Evolutionary conservation across 2,329 filamentous ascomycete species (phyloP), one percentile per base, ranked within the genome.

Genomic region (Hypoxylon sp.): DNA sequence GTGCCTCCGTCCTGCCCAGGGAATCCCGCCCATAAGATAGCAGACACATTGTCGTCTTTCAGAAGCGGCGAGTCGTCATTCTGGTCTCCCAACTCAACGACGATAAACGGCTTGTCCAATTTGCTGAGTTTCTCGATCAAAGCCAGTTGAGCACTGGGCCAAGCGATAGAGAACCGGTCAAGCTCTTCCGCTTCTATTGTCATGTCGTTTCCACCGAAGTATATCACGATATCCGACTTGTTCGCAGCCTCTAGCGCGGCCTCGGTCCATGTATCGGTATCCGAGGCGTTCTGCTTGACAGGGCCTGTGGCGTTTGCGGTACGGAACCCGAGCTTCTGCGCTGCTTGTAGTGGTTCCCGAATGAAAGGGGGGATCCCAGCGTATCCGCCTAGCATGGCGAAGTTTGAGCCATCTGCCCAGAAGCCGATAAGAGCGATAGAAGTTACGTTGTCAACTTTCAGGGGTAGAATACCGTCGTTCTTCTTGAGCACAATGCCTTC

Each of bases 201-300:
- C 54, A 80, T 82, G 68, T 89, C 85, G 30, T 87, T 83, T 3
- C 87, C 87, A 21, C 84, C 85, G 19, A 85, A 78, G 70, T 83
- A 89, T 34, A 89, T 74, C 63, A 89, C 81, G 5, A 83, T 74
- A 68, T 88, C 85, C 2, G 84, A 79, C 1, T 79, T 74, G 14
- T 78, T 71, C 5, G 84, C 84, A 50, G 71, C 77, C 8, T 75
- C 76, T 9, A 82, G 55, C 3, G 81, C 80, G 1, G 72, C 67
- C 1, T 69, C 70, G 1, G 77, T 79, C 71, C 79, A 79, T 1
- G 70, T 76, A 54, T 81, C 76, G 1, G 70, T 68, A 23, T 74
- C 73, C 0, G 69, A 70, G 19, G 59, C 51, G 41, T 69, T 73
- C 50, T 73, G 66, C 9, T 69, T 62, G 21, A 74, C 50, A 1